Percentiles rank a stretch among this genome's conserved stretches.
Evolutionary conservation across 495 filamentous ascomycete species (phyloP).

Genomic region (Saxophila tyrrhenica): DNA sequence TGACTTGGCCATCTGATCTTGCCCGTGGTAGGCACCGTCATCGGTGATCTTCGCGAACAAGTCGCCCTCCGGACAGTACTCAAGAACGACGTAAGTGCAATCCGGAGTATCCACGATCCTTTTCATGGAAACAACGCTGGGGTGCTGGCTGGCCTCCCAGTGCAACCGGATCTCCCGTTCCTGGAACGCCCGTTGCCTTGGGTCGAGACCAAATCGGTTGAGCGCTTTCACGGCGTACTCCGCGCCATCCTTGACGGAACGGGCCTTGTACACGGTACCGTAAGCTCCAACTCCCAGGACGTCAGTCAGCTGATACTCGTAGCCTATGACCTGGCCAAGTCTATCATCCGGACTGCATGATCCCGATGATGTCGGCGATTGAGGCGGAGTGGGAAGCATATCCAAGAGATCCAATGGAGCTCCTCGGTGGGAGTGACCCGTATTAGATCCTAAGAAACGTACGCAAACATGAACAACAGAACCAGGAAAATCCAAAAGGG

Average conservation of each 20-base stretch:
- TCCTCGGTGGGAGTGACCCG: not conserved
- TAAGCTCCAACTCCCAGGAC: slow-evolving; percentile 93
- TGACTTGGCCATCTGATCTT: slow-evolving; percentile 75
- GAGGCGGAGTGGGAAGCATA: slow-evolving; percentile 53
- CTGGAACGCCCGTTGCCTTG: slow-evolving; percentile 79
- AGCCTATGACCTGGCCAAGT: slow-evolving; percentile 71
- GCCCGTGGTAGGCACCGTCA: slow-evolving; percentile 79
- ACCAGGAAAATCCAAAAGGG: not conserved
- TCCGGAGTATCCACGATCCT: slow-evolving; percentile 89
- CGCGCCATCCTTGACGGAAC: slow-evolving; percentile 71
- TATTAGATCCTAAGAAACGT: not conserved
- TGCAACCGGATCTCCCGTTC: slow-evolving; percentile 87
- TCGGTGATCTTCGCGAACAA: slow-evolving; percentile 96
- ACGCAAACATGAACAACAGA: not conserved
- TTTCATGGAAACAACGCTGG: slow-evolving; percentile 85
- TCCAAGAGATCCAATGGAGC: slow-evolving; percentile 1
- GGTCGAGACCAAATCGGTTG: slow-evolving; percentile 83
- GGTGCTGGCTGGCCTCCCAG: slow-evolving; percentile 74
- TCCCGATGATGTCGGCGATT: slow-evolving; percentile 42
- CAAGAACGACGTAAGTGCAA: slow-evolving; percentile 93
- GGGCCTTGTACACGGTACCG: slow-evolving; percentile 88
- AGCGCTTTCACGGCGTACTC: slow-evolving; percentile 94
- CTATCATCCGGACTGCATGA: slow-evolving; percentile 66
- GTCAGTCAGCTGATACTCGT: slow-evolving; percentile 67
- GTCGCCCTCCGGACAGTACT: slow-evolving; percentile 96